A percentile compares a stretch with the other conserved stretches of the same genome.
phyloP scores from a whole-genome alignment of 257 asterid species.

The Solanum sejunctum region DNA sequence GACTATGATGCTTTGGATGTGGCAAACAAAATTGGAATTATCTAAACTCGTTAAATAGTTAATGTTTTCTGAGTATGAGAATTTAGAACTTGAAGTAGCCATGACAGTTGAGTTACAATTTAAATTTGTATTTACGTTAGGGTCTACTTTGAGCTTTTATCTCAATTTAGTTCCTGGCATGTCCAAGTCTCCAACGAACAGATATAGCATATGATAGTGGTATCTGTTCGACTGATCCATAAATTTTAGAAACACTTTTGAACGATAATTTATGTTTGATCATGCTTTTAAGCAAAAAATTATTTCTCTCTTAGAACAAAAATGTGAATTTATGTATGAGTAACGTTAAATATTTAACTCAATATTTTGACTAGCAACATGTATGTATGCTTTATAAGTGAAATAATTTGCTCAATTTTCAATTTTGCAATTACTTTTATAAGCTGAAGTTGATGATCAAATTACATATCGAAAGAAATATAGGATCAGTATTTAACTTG shows the following conservation, averaged over 20 bases:
- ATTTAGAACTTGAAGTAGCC: not conserved
- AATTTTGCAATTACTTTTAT: not conserved
- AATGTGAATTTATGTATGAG: no score
- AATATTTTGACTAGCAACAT: no score
- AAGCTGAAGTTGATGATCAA: no score
- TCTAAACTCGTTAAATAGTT: slow-evolving; percentile 1
- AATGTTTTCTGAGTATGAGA: not conserved
- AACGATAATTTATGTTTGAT: no score
- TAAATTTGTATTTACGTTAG: not conserved
- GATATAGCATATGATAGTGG: not conserved
- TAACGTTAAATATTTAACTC: no score
- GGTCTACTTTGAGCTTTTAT: not conserved
- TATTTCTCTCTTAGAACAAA: no score
- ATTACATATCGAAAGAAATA: not conserved
- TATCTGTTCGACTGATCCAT: not conserved
- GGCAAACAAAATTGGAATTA: slow-evolving; percentile 41
- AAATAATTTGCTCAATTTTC: not conserved
- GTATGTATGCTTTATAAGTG: not conserved
- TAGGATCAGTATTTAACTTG: not conserved
- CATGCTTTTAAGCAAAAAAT: no score
- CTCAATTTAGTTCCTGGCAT: not conserved
- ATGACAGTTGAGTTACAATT: not conserved
- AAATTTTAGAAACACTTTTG: no score
- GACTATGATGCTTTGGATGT: slow-evolving; percentile 46
- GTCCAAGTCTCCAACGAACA: not conserved